Percentiles rank a stretch among this genome's conserved stretches.
Evolutionary conservation across 2,329 filamentous ascomycete species (phyloP).

Genomic region (Diaporthe nobilis): DNA sequence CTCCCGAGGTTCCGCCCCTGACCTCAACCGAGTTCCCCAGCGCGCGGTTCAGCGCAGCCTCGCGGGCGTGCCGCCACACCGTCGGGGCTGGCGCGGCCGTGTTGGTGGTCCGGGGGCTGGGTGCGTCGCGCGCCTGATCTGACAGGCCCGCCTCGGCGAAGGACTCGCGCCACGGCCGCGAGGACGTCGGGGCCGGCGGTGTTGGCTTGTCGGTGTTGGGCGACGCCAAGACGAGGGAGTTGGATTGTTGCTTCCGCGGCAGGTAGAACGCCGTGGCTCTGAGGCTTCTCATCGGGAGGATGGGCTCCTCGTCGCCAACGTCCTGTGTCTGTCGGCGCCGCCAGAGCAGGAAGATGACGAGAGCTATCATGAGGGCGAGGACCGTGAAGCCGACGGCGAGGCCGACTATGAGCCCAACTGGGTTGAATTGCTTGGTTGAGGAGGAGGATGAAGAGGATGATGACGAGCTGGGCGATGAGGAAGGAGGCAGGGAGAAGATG

Average conservation of each 20-base stretch:
- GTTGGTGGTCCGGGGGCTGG: not conserved
- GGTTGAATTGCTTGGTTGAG: slow-evolving; percentile 5
- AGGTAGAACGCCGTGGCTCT: not conserved
- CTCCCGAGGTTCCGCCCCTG: not conserved
- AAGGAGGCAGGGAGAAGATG: not conserved
- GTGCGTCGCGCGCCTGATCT: not conserved
- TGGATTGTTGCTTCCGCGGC: slow-evolving; percentile 1
- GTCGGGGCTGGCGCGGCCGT: slow-evolving; percentile 18
- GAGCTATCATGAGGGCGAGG: slow-evolving; percentile 28
- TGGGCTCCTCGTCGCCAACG: slow-evolving; percentile 10
- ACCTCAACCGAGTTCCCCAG: not conserved
- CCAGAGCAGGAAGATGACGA: slow-evolving; percentile 31
- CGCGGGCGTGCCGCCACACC: slow-evolving; percentile 15
- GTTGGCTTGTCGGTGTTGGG: slow-evolving; percentile 23
- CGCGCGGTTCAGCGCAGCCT: not conserved
- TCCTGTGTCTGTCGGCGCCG: slow-evolving; percentile 6
- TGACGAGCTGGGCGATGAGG: not conserved
- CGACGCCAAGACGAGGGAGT: not conserved
- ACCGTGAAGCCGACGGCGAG: slow-evolving; percentile 17
- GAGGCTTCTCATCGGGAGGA: not conserved
- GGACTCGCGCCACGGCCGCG: slow-evolving; percentile 16
- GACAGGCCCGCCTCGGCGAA: slow-evolving; percentile 13
- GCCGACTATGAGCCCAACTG: slow-evolving; percentile 25
- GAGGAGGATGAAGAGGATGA: not conserved
- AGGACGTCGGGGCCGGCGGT: slow-evolving; percentile 23